phyloP scores from a whole-genome alignment of 2,329 filamentous ascomycete species.

The Sporothrix pseudoabietina region DNA sequence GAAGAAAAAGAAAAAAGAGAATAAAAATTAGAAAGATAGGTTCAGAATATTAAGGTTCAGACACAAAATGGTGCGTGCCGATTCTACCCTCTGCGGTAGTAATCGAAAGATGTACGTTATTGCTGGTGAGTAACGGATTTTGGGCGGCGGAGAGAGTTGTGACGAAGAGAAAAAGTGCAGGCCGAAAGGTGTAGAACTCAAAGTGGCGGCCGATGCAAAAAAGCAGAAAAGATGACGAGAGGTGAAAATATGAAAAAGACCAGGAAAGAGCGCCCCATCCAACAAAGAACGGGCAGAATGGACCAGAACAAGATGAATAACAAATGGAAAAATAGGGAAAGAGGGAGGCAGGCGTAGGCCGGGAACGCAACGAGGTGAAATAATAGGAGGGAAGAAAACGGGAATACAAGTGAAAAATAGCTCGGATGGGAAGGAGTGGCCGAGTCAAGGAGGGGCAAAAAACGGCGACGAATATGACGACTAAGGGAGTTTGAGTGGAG shows the following conservation, averaged over 20 bases:
- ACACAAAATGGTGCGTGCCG: not conserved
- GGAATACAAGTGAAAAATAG: conserved; percentile 29
- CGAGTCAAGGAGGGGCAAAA: conserved; percentile 34
- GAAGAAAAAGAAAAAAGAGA: not conserved
- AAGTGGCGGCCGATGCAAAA: conserved; percentile 8
- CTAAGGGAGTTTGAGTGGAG: conserved; percentile 23
- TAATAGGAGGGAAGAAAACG: conserved; percentile 20
- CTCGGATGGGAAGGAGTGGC: conserved; percentile 33
- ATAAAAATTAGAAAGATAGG: not conserved
- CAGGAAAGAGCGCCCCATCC: conserved; percentile 2
- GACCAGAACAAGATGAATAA: conserved; percentile 15
- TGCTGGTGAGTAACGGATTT: not conserved
- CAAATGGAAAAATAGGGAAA: conserved; percentile 25
- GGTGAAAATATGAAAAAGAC: conserved; percentile 11
- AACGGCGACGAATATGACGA: conserved; percentile 30
- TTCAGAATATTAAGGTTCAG: not conserved
- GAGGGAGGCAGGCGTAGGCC: conserved; percentile 10
- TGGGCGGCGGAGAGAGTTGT: not conserved
- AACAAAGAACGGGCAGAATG: conserved; percentile 14
- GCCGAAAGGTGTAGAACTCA: not conserved
- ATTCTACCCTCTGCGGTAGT: not conserved
- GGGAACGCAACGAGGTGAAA: conserved; percentile 22
- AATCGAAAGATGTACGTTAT: not conserved
- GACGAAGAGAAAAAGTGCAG: conserved; percentile 6
- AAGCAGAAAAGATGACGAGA: conserved; percentile 12